Conservation (phyloP, 2,329 filamentous ascomycete species). For the Alternaria rosae region DNA sequence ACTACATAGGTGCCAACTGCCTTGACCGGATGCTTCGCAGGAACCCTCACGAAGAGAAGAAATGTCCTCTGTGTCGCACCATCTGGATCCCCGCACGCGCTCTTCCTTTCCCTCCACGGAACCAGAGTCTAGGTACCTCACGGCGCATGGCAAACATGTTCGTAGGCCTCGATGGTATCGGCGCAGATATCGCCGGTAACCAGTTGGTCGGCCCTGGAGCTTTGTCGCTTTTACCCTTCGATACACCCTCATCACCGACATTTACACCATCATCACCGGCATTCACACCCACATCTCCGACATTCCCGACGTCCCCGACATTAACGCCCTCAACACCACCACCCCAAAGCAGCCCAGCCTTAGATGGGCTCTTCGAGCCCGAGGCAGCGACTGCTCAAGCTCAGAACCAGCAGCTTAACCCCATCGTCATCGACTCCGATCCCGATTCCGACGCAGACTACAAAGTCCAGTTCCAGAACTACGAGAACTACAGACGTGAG, state of each 20-base stretch:
- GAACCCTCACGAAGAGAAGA: constrained; percentile 18
- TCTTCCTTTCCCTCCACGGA: not conserved
- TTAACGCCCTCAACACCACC: no score
- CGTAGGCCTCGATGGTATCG: not conserved
- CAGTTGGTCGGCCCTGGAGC: no score
- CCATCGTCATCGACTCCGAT: constrained; percentile 11
- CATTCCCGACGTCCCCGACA: no score
- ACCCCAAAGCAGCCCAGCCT: no score
- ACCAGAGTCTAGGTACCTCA: not conserved
- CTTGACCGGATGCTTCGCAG: constrained; percentile 15
- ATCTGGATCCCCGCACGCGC: constrained; percentile 21
- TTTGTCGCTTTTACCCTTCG: no score
- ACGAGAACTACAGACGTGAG: constrained; percentile 10
- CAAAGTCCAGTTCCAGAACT: constrained; percentile 9
- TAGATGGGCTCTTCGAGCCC: no score
- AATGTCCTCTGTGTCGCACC: constrained; percentile 31
- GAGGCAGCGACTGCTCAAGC: no score
- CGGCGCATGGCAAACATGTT: not conserved
- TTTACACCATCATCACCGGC: no score
- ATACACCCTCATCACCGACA: no score
- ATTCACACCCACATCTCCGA: no score
- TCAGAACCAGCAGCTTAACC: not conserved
- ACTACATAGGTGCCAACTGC: constrained; percentile 24
- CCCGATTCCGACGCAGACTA: constrained; percentile 10
- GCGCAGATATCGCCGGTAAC: not conserved